These are phyloP conservation scores for Diaporthe vaccinii DNA, from an alignment of 2,329 filamentous ascomycete genomes.

Conservation along the genomic window DNA sequence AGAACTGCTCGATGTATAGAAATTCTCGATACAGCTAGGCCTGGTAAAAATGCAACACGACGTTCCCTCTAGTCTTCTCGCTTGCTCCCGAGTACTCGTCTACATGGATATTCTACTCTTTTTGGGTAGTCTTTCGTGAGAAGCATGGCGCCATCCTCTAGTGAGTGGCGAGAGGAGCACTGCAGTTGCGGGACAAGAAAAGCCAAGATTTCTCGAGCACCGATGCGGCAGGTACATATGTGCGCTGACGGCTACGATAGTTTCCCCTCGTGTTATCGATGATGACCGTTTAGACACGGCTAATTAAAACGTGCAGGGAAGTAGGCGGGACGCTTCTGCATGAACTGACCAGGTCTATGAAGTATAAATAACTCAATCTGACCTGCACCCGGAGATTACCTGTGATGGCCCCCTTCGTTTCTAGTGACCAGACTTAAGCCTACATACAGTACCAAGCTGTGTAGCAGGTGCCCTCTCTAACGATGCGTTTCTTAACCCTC, in stretches of 20 bases:
- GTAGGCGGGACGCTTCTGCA: neutral
- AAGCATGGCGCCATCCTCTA: conserved; percentile 21
- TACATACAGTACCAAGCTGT: no score
- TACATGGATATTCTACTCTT: neutral
- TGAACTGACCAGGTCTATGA: no score
- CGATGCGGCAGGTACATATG: conserved; percentile 19
- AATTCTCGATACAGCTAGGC: neutral
- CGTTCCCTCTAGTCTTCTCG: neutral
- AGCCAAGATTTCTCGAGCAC: conserved; percentile 21
- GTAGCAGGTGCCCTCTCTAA: no score
- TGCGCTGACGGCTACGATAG: conserved; percentile 26
- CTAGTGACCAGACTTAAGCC: neutral
- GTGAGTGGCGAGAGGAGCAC: conserved; percentile 17
- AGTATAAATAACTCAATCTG: neutral
- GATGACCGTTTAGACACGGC: neutral
- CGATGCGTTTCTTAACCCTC: neutral
- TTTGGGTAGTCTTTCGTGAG: neutral
- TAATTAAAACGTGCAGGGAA: neutral
- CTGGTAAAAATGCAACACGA: neutral
- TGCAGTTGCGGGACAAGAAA: conserved; percentile 27
- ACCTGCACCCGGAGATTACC: neutral
- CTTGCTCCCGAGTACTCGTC: neutral
- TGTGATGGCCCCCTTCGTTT: rapidly evolving
- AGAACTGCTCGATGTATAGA: neutral
- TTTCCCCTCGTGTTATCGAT: conserved; percentile 25